Evolutionary conservation across 176 grass and related monocot genomes (phyloP), one percentile per base, ranked within the genome.

Genomic region (Paspalum notatum): DNA sequence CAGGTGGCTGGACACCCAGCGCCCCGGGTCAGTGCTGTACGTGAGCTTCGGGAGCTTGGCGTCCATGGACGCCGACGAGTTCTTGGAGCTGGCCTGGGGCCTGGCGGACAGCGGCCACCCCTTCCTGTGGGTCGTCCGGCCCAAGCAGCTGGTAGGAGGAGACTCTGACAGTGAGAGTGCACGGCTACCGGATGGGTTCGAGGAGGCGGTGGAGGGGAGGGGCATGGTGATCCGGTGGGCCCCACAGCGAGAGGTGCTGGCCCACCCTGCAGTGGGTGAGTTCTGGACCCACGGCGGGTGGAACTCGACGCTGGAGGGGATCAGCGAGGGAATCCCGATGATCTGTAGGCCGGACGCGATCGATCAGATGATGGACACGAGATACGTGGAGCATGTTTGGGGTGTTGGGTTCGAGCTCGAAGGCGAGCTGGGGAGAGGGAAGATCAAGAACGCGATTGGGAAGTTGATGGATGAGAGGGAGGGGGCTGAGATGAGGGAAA

Each of bases 21-120:
- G 47, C 0, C 0, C 5, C 0, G 58, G 18, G 5, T 86, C 89
- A 0, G 89, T 87, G 21, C 4, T 87, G 6, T 90, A 90, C 1
- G 84, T 77, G 20, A 87, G 89, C 80, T 90, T 87, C 11, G 89
- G 89, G 17, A 90, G 89, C 80, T 3, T 84, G 8, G 62, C 77
- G 0, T 55, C 79, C 18, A 32, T 90, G 52, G 75, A 67, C 12
- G 0, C 4, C 2, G 0, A 1, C 5, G 84, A 84, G 21, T 69
- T 90, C 22, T 1, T 1, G 7, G 89, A 90, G 55, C 12, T 83
- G 1, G 79, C 74, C 0, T 68, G 62, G 42, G 89, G 80, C 0
- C 1, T 90, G 39, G 79, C 80, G 0, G 56, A 64, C 53, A 71
- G 80, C 2, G 69, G 62, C 21, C 75, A 84, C 0, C 52, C 61